These are phyloP conservation scores for Cyberlindnera mycetangii DNA, from an alignment of 805 yeast genomes.

Conservation along the genomic window DNA sequence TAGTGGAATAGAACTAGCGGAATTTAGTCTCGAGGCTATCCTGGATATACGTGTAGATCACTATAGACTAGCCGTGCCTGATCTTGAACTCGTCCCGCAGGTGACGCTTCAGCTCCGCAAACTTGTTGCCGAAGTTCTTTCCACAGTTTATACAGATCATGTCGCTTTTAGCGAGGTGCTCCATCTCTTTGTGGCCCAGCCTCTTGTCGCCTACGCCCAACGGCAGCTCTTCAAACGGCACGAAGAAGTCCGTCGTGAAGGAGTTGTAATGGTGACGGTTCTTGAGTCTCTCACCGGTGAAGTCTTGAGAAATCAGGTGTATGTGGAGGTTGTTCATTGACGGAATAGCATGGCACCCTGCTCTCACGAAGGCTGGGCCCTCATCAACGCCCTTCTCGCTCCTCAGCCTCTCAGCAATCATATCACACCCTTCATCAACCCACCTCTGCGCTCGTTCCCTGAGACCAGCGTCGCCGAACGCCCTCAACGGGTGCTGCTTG, in stretches of 20 bases:
- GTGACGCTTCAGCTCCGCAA: constrained; percentile 41
- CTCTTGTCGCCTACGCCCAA: constrained; percentile 39
- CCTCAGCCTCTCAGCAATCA: constrained; percentile 7
- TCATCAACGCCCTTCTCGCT: constrained; percentile 21
- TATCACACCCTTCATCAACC: constrained; percentile 15
- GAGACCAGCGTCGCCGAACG: constrained; percentile 25
- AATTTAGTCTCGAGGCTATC: no score
- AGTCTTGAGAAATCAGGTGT: constrained; percentile 69
- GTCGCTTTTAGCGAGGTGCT: constrained; percentile 30
- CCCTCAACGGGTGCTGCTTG: constrained; percentile 42
- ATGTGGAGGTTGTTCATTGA: constrained; percentile 68
- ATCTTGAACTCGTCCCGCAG: constrained; percentile 35
- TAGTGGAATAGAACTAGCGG: no score
- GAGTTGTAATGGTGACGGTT: constrained; percentile 67
- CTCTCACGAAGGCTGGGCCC: constrained; percentile 34
- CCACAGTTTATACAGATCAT: constrained; percentile 42
- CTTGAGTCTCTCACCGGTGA: constrained; percentile 52
- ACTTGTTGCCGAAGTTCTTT: constrained; percentile 39
- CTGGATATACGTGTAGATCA: no score
- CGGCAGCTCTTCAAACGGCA: constrained; percentile 50
- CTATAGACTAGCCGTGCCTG: no score
- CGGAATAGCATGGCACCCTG: constrained; percentile 71
- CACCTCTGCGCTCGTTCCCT: constrained; percentile 13
- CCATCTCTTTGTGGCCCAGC: constrained; percentile 41
- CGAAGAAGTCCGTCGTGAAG: constrained; percentile 64